Conservation (phyloP, 129 eudicot genomes). For the Arctium lappa region DNA sequence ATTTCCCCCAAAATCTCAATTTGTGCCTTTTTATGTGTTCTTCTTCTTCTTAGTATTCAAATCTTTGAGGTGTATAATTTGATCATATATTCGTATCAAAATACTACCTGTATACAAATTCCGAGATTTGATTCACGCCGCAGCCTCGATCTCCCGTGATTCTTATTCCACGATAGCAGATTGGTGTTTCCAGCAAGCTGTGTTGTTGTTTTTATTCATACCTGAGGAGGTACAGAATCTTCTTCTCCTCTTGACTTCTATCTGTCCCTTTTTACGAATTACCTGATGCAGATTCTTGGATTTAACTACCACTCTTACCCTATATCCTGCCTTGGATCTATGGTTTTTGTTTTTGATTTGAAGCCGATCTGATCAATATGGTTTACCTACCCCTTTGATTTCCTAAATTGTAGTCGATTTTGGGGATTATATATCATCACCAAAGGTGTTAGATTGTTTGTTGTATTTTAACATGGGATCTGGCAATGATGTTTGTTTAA, state of each 20-base stretch:
- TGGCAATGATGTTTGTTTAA: conserved; percentile 4
- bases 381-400: background rate
- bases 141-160: background rate
- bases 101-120: conserved; percentile 11
- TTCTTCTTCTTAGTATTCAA: background rate
- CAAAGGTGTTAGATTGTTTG: conserved; percentile 10
- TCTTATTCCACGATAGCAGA: conserved; percentile 6
- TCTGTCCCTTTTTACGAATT: background rate
- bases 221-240: conserved; percentile 23
- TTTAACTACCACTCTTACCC: background rate
- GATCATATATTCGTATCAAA: background rate
- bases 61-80: background rate
- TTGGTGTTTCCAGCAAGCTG: background rate
- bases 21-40: background rate
- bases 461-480: conserved; percentile 15
- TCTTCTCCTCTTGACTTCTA: background rate
- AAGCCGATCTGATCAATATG: conserved; percentile 15
- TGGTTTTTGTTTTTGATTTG: background rate
- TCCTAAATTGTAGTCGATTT: background rate
- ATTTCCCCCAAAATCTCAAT: conserved; percentile 14
- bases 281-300: conserved; percentile 8
- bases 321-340: conserved; percentile 20
- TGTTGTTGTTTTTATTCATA: background rate
- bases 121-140: conserved; percentile 1
- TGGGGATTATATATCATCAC: background rate